Percentiles rank a stretch among this genome's conserved stretches.
phyloP scores from a whole-genome alignment of 352 stramenopile genomes.

The Globisporangium uncinulatum region DNA sequence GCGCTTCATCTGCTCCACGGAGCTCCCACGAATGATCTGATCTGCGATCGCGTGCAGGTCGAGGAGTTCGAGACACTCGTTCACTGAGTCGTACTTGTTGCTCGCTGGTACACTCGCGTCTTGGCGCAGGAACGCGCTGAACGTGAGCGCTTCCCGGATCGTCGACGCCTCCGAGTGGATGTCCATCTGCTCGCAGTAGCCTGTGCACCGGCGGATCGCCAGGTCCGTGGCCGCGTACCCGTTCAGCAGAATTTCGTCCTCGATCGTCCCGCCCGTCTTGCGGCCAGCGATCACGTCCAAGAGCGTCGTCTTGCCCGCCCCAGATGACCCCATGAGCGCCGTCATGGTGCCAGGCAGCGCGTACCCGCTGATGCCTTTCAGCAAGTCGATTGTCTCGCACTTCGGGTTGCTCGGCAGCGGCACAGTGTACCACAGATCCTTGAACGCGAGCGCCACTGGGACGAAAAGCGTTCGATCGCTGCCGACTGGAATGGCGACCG shows the following conservation, averaged over 20 bases:
- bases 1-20: slow-evolving; percentile 57
- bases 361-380: slow-evolving; percentile 75
- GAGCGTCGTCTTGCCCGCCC: slow-evolving; percentile 91
- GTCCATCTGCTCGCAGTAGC: slow-evolving; percentile 85
- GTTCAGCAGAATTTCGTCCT: slow-evolving; percentile 62
- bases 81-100: slow-evolving; percentile 41
- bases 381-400: slow-evolving; percentile 52
- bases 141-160: slow-evolving; percentile 85
- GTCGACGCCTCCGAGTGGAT: slow-evolving; percentile 87
- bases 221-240: slow-evolving; percentile 39
- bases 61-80: slow-evolving; percentile 51
- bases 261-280: slow-evolving; percentile 83
- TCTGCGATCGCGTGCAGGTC: slow-evolving; percentile 42
- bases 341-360: slow-evolving; percentile 57
- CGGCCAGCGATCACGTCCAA: slow-evolving; percentile 92
- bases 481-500: slow-evolving; percentile 9
- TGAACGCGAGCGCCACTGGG: slow-evolving; percentile 41
- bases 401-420: slow-evolving; percentile 28
- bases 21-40: slow-evolving; percentile 50
- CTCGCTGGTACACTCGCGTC: slow-evolving; percentile 18
- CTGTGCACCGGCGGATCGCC: slow-evolving; percentile 41
- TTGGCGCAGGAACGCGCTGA: slow-evolving; percentile 82
- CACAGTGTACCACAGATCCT: slow-evolving; percentile 55
- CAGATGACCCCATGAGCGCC: slow-evolving; percentile 66
- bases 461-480: slow-evolving; percentile 8